Evolutionary conservation across 495 filamentous ascomycete species (phyloP).

Genomic region (Staphylotrichum tortipilum): DNA sequence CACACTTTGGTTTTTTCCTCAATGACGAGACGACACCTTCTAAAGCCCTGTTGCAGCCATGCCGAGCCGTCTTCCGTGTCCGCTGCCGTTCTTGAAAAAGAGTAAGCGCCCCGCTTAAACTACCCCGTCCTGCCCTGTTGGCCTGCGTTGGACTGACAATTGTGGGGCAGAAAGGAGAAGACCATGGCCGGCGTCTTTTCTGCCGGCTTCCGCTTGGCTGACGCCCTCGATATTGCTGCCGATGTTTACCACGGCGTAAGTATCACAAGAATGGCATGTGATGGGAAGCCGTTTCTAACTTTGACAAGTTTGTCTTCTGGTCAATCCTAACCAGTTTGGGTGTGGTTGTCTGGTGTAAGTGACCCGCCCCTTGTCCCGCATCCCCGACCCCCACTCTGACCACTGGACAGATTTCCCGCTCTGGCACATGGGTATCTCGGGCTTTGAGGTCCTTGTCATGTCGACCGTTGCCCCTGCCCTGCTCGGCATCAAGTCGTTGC

Average conservation of each 20-base stretch:
- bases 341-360: conserved; percentile 86
- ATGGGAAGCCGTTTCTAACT: not conserved
- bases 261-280: conserved; percentile 5
- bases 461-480: conserved; percentile 73
- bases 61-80: conserved; percentile 52
- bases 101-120: conserved; percentile 44
- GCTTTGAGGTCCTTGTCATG: conserved; percentile 86
- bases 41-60: conserved; percentile 27
- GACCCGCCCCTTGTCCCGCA: not conserved
- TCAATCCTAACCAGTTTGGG: conserved; percentile 83
- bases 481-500: conserved; percentile 62
- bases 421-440: conserved; percentile 99
- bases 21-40: conserved; percentile 36
- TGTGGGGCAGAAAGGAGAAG: conserved; percentile 63
- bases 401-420: conserved; percentile 73
- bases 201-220: conserved; percentile 61
- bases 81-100: conserved; percentile 77
- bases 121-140: not conserved
- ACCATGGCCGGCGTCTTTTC: conserved; percentile 61
- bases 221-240: conserved; percentile 70
- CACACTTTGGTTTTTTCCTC: conserved; percentile 17
- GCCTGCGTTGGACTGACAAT: not conserved
- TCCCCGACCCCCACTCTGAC: not conserved
- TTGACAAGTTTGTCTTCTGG: conserved; percentile 83
- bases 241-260: conserved; percentile 89